Base-by-base conservation (phyloP, 164 flowering plant species). In the Liriodendron chinense region DNA sequence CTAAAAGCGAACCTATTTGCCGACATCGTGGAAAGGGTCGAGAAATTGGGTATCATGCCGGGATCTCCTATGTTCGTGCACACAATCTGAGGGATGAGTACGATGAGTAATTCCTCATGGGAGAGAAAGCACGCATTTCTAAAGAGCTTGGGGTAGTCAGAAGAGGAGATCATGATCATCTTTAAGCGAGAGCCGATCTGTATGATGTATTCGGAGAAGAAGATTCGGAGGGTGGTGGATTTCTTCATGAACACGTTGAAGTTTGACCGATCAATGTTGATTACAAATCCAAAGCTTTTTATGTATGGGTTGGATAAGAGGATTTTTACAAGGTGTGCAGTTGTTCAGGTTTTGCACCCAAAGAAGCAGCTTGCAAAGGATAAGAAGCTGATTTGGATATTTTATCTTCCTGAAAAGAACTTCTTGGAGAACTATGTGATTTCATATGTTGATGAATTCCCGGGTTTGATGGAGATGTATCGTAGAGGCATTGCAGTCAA, bases 61-160 rank as follows among this genome's bases (percentile, higher is more conserved):
- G 25, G 34, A 5, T 21, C 26, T 23, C 9, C 28, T 28, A 26
- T 25, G 68, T 65, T 77, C 70, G 18, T 77, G 24, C 70, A 26
- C 48, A 63, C 70, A 20, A 13, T 80, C 59, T 6, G 48, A 16
- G 74, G 64, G 24, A 71, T 70, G 70, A 6, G 24, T 25, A 65
- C 70, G 1, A 49, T 80, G 78, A 68, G 16, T 20, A 72, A 74
- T 18, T 77, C 72, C 7, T 74, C 47, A 18, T 77, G 80, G 80
- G 67, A 66, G 28, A 57, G 16, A 21, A 80, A 77, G 74, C 16
- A 74, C 2, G 70, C 74, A 48, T 0, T 77, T 57, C 50, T 74
- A 28, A 80, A 74, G 78, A 74, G 69, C 61, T 70, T 77, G 13
- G 82, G 82, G 7, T 80, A 71, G 77, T 64, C 74, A 2, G 73